Evolutionary conservation across 805 yeast genomes (phyloP).

Genomic region (Middelhovenomyces tepae): DNA sequence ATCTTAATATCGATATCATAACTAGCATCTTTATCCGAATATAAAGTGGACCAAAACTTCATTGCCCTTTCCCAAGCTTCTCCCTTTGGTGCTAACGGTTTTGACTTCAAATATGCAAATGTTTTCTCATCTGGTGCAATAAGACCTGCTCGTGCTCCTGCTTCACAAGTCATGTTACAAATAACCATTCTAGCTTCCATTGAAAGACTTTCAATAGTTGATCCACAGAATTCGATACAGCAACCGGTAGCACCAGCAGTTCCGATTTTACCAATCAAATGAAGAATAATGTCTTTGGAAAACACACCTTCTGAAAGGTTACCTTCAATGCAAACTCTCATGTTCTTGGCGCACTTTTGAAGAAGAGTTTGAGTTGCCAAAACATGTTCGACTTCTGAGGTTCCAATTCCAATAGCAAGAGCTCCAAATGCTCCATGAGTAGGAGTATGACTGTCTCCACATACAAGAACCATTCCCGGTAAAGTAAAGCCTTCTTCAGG

Average conservation of each 20-base stretch:
- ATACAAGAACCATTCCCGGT: conserved; percentile 94
- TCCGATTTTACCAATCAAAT: conserved; percentile 90
- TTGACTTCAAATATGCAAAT: conserved; percentile 74
- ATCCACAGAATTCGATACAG: conserved; percentile 92
- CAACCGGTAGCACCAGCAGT: conserved; percentile 98
- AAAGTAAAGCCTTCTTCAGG: conserved; percentile 96
- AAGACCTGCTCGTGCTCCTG: conserved; percentile 98
- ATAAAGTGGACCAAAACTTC: conserved; percentile 74
- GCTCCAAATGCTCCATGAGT: conserved; percentile 97
- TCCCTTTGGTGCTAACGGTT: conserved; percentile 89
- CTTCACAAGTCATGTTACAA: conserved; percentile 97
- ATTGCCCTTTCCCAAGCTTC: conserved; percentile 89
- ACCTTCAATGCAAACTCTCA: conserved; percentile 79
- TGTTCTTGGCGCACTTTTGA: conserved; percentile 87
- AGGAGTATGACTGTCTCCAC: conserved; percentile 96
- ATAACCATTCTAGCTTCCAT: conserved; percentile 98
- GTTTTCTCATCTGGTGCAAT: conserved; percentile 86
- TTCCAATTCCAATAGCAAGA: conserved; percentile 94
- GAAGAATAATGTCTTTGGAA: conserved; percentile 84
- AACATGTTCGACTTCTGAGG: conserved; percentile 96
- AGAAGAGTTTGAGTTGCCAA: conserved; percentile 86
- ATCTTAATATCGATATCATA: conserved; percentile 75
- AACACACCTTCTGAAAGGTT: conserved; percentile 77
- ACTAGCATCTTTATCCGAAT: conserved; percentile 77
- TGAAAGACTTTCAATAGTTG: conserved; percentile 73